Evolutionary conservation across 73 alveolate species (phyloP), one percentile per base, ranked within the genome.

Genomic region (Tetrahymena malaccensis): DNA sequence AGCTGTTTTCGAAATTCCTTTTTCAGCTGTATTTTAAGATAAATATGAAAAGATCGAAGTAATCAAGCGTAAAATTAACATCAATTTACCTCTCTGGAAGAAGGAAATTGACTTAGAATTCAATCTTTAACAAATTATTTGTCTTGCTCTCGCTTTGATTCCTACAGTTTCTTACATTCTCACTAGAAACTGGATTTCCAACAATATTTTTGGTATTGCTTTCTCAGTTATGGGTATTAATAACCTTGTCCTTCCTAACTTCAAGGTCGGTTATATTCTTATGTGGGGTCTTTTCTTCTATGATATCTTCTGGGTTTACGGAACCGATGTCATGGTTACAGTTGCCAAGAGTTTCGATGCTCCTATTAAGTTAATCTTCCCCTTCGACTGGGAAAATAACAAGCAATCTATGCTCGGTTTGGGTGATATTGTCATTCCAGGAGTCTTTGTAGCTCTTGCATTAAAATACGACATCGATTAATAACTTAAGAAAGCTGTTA

Each of bases 361-460:
- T 37, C 99, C 99, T 16, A 98, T 98, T 35, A 99, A 99, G 97
- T 98, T 99, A 57, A 85, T 97, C 96, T 98, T 99, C 97, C 99
- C 99, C 25, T 95, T 95, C 84, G 35, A 56, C 37, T 89, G 94
- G 85, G 98, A 96, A 70, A 96, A 97, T 35, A 94, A 96, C 55
- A 97, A 98, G 94, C 97, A 96, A 84, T 97, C 99, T 34, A 98
- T 99, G 95, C 97, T 99, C 43, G 99, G 99, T n/a, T 97, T 99
- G 34, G 99, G 99, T 22, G 99, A 99, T 95, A 99, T 99, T 94
- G 99, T 99, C 33, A 97, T 99, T 44, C 99, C 99, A 33, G 99
- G 99, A 27, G 98, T 99, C 27, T 99, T 98, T 95, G 97, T 99
- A 89, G 98, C 99, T 21, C 94, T 99, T 89, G 97, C 99, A 95